These are phyloP conservation scores for Fimicolochytrium jonesii DNA, from an alignment of 192 early-diverging fungal species.

Conservation along the genomic window DNA sequence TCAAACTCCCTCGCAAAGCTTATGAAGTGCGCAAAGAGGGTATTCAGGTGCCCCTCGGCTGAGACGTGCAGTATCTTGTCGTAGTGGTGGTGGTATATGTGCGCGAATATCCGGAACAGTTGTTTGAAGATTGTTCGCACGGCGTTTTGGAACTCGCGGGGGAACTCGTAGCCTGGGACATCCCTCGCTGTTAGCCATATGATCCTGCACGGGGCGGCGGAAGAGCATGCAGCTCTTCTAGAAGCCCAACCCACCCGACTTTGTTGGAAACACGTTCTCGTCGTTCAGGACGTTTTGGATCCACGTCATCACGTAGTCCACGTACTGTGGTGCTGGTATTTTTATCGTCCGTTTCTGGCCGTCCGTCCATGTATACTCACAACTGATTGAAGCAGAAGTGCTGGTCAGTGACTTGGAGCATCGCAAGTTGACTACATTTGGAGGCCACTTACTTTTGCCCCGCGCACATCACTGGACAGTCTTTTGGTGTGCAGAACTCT, in stretches of 20 bases:
- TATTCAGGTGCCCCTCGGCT: conserved; percentile 90
- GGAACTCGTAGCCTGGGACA: conserved; percentile 72
- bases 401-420: not conserved
- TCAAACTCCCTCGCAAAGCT: conserved; percentile 93
- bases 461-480: conserved; percentile 82
- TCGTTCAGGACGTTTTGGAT: conserved; percentile 85
- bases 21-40: conserved; percentile 92
- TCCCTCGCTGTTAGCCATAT: no score
- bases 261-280: conserved; percentile 90
- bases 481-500: conserved; percentile 78
- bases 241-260: conserved; percentile 50
- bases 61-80: conserved; percentile 76
- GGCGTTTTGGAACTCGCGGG: conserved; percentile 65
- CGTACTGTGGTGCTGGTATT: conserved; percentile 89
- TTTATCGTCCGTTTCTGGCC: conserved; percentile 68
- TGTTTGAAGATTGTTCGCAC: conserved; percentile 78
- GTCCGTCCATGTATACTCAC: conserved; percentile 94
- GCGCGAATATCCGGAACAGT: conserved; percentile 83
- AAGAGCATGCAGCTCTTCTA: no score
- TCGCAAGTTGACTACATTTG: not conserved
- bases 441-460: conserved; percentile 62
- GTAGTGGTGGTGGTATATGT: conserved; percentile 91
- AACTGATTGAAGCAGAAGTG: no score
- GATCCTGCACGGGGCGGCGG: no score
- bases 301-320: conserved; percentile 86